phyloP scores from a whole-genome alignment of 352 stramenopile species.

The Phytophthora aleatoria region DNA sequence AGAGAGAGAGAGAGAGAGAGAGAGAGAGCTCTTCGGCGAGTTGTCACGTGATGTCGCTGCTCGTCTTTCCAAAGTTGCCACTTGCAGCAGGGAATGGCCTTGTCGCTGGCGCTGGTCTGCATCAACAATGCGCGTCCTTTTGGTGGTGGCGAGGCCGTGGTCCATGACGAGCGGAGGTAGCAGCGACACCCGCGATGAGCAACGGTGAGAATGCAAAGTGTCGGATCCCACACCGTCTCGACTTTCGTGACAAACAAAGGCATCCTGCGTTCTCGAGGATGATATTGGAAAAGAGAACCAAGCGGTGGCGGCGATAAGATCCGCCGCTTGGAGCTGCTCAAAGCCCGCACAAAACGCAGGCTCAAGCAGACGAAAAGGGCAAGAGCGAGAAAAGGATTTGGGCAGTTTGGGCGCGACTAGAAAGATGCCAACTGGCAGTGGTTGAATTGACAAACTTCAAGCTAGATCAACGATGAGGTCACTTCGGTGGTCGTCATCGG shows the following conservation, averaged over 20 bases:
- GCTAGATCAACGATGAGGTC: neutral
- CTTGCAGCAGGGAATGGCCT: too few relatives aligned
- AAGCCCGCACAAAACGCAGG: neutral
- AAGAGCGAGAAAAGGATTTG: slow-evolving; percentile 5
- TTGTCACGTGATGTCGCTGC: slow-evolving; percentile 2
- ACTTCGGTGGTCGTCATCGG: slow-evolving; percentile 25
- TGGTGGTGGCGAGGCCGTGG: too few relatives aligned
- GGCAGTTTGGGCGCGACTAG: slow-evolving; percentile 16
- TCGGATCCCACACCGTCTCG: too few relatives aligned
- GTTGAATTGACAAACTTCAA: slow-evolving; percentile 19
- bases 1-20: slow-evolving; percentile 12
- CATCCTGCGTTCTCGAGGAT: neutral
- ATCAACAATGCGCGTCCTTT: slow-evolving; percentile 5
- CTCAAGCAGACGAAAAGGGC: slow-evolving; percentile 10
- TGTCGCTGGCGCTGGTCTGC: neutral
- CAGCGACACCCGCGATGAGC: slow-evolving; percentile 22
- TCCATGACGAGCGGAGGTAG: slow-evolving; percentile 12
- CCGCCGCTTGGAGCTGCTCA: slow-evolving; percentile 9
- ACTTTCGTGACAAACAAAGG: slow-evolving; percentile 12
- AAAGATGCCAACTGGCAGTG: slow-evolving; percentile 17
- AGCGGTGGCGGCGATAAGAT: slow-evolving; percentile 18
- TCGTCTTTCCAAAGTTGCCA: neutral
- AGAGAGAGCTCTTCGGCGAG: slow-evolving; percentile 22
- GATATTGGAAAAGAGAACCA: slow-evolving; percentile 1
- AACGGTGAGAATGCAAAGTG: slow-evolving; percentile 19